These are phyloP conservation scores for Detonula confervacea DNA, from an alignment of 352 stramenopile genomes.

Conservation along the genomic window DNA sequence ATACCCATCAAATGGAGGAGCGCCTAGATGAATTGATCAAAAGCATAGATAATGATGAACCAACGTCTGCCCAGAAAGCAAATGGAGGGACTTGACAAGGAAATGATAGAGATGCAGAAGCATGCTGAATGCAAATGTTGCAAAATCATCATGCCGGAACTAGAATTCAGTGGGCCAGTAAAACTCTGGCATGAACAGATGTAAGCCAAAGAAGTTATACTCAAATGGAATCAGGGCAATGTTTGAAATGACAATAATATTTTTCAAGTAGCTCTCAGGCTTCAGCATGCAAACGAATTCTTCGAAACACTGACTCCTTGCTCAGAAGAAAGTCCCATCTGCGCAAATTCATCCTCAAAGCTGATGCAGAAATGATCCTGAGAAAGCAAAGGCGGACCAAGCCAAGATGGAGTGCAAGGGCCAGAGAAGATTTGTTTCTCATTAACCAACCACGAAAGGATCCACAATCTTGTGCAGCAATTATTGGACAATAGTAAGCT, in stretches of 20 bases:
- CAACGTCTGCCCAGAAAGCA: background rate
- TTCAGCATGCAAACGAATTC: background rate
- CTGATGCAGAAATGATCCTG: background rate
- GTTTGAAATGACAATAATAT: conserved; percentile 5
- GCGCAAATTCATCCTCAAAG: background rate
- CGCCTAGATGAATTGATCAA: background rate
- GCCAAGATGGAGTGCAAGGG: too few species aligned
- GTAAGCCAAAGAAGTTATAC: background rate
- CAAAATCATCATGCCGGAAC: conserved; percentile 16
- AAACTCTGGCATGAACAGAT: conserved; percentile 13
- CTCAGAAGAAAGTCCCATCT: background rate
- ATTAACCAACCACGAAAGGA: too few species aligned
- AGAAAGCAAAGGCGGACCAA: too few species aligned
- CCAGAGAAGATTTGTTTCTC: too few species aligned
- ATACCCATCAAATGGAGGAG: background rate
- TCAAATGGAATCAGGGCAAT: conserved; percentile 9
- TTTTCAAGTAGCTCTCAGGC: background rate
- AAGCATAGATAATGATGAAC: background rate
- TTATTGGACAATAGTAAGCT: too few species aligned
- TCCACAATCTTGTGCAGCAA: too few species aligned
- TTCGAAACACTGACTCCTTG: background rate
- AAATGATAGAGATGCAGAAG: background rate
- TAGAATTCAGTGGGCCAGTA: conserved; percentile 8
- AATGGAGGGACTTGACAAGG: background rate
- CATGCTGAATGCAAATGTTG: conserved; percentile 12